Evolutionary conservation across 2,329 filamentous ascomycete genomes (phyloP), one percentile per base, ranked within the genome.

Genomic region (Penicillium sp.): DNA sequence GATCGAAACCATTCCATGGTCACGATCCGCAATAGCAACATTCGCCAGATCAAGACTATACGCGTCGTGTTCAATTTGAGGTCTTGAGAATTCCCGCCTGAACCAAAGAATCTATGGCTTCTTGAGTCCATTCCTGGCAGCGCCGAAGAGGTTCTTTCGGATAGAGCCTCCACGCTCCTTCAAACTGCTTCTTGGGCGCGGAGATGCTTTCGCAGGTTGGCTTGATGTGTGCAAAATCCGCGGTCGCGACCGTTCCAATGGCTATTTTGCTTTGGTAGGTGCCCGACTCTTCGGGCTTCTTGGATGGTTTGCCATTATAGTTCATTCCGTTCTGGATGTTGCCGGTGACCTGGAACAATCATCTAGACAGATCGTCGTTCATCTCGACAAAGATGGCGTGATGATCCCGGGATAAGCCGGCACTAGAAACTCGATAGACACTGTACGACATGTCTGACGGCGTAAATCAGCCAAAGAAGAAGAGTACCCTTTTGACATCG

Each of bases 121-220:
- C 63, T 1, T 43, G 48, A 4, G 58, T 60, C 64, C 63, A 66
- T 49, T 67, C 63, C 47, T 66, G 61, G 43, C 63, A 67, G 25
- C 60, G 53, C 41, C 61, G 51, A 37, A 64, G 38, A 2, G 51
- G 52, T 41, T 55, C 45, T 29, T 47, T 39, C 7, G 60, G 62
- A 51, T 56, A 62, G n/a, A 67, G 47, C 40, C 57, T 45, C 18
- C 45, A 57, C 3, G 56, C 26, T 24, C 61, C 59, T 3, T 65
- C 41, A 37, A 65, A 67, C 43, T 66, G 62, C 50, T 66, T 67
- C 45, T 59, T 58, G 8, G 63, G 62, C 34, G 57, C 51, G 28
- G 53, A 52, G 3, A 63, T 51, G 4, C 11, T 40, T 34, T 53
- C 39, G 45, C 61, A 63, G 33, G 61, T 48, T 11, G 41, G 37